Base-by-base conservation (phyloP, 371 early-diverging fungal species). In the Mucor circinelloides region DNA sequence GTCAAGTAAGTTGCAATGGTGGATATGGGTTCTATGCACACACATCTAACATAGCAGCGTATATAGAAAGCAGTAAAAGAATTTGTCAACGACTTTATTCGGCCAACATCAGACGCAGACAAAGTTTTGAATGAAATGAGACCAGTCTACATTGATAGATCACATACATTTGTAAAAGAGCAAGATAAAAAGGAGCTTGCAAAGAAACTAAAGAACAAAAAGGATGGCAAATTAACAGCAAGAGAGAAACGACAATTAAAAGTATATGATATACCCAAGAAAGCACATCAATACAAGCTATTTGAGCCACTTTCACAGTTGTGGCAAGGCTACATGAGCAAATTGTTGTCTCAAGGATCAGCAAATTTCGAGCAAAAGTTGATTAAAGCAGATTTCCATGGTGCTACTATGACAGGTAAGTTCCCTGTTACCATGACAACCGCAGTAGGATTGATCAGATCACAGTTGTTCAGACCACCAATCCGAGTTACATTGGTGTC, bases 381-480 rank as follows among this genome's bases (percentile, higher is more conserved):
- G 34, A 72, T 92, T 17, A 93, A 93, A 66, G 94, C 94, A 0
- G 96, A 96, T 76, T 91, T 83, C 69, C 95, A 96, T 78, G 96
- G 96, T 3, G 86, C 91, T 10, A 75, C 84, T 15, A 68, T 96
- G 19, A 91, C 91, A 55, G 93, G 92, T 91, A 79, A 63, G 73
- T 52, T 21, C 44, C 15, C 1, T 12, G 52, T 25, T 15, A 52
- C 15, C 27, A 52, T 52, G 52, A 13, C 27, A 27, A 27, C 46
- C 19, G 12, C 34, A 31, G 23, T 13, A 27, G 5, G 23, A 34
- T 40, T 59, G 9, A 21, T 52, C 68, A 62, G 12, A 46, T 67
- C 21, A 62, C 31, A 78, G 97, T 97, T 9, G 74, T 83, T 32
- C 81, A 89, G 58, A 90, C 96, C n/a, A 93, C 87, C 63, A 93